These are phyloP conservation scores for Xylaria arbuscula DNA, from an alignment of 2,329 filamentous ascomycete genomes.

Conservation along the genomic window DNA sequence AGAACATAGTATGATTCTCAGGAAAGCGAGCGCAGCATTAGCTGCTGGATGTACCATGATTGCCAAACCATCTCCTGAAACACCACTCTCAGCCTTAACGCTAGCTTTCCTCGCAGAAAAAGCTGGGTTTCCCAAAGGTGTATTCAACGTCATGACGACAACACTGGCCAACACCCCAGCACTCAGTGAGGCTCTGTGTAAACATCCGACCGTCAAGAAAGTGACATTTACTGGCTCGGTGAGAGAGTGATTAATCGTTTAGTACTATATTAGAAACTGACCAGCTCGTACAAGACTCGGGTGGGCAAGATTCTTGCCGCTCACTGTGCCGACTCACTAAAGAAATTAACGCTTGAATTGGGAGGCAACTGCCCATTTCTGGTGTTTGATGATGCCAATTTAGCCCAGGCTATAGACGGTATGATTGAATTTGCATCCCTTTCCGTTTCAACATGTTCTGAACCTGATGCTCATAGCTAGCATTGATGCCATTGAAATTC, in stretches of 20 bases:
- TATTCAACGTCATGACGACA: background rate
- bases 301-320: background rate
- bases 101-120: background rate
- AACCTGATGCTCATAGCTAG: background rate
- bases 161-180: background rate
- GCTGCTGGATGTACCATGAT: background rate
- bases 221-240: background rate
- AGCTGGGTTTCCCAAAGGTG: background rate
- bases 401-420: background rate
- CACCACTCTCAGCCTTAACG: background rate
- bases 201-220: background rate
- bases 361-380: background rate
- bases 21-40: background rate
- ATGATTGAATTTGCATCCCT: background rate
- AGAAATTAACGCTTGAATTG: too few species aligned
- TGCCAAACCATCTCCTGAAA: background rate
- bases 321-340: background rate
- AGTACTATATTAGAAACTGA: background rate
- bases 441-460: background rate
- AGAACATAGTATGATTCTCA: background rate
- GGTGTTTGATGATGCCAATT: background rate
- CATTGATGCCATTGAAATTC: background rate
- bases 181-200: background rate
- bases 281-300: background rate
- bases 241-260: background rate